Conservation (phyloP, 768 basidiomycete species). For the Russula virescens region DNA sequence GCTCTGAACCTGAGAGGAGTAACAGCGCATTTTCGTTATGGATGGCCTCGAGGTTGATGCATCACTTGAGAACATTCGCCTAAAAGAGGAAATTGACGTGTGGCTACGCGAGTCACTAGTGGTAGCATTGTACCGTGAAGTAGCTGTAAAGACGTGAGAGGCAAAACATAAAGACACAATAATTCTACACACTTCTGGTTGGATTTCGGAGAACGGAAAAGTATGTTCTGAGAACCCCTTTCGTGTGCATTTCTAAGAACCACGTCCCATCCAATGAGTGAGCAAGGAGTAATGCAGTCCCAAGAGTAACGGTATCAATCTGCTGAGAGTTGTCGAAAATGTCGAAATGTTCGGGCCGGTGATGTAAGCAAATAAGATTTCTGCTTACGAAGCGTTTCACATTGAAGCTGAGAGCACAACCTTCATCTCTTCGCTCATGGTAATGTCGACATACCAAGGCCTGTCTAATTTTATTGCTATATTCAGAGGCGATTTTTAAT, state of each 20-base stretch:
- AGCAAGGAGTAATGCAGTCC: neutral
- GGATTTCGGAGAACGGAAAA: neutral
- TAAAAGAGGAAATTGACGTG: neutral
- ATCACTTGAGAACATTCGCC: neutral
- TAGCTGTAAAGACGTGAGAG: neutral
- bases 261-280: neutral
- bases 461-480: too few relatives aligned
- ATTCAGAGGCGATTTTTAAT: too few relatives aligned
- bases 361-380: too few relatives aligned
- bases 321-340: too few relatives aligned
- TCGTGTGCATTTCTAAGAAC: constrained; percentile 1
- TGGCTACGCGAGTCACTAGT: neutral
- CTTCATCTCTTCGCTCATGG: too few relatives aligned
- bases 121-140: neutral
- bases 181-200: neutral
- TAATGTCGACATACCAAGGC: too few relatives aligned
- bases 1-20: constrained; percentile 11
- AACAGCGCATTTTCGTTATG: neutral
- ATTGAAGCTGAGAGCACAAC: too few relatives aligned
- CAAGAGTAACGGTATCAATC: too few relatives aligned
- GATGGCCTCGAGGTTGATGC: neutral
- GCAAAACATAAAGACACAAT: neutral
- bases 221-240: neutral
- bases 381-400: too few relatives aligned
- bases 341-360: too few relatives aligned